These are phyloP conservation scores for Neonectria sp. DNA, from an alignment of 2,329 filamentous ascomycete genomes.

Conservation along the genomic window DNA sequence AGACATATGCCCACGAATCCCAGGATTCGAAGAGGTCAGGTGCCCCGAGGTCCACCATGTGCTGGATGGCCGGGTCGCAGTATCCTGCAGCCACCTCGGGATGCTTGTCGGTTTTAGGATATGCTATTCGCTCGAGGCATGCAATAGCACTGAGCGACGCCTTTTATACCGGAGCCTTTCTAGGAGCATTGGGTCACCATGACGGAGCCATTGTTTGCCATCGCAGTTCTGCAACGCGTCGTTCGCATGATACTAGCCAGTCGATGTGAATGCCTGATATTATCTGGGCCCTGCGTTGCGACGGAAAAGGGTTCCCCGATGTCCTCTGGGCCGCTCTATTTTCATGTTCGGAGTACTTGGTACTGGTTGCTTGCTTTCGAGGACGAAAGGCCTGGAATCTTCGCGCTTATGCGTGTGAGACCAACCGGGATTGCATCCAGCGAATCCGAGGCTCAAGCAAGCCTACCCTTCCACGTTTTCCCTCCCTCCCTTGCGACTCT, in stretches of 20 bases:
- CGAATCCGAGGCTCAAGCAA: slow-evolving; percentile 31
- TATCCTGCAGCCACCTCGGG: slow-evolving; percentile 43
- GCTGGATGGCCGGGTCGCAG: slow-evolving; percentile 27
- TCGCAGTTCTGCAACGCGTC: slow-evolving; percentile 7
- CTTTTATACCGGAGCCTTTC: slow-evolving; percentile 24
- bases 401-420: slow-evolving; percentile 30
- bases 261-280: slow-evolving; percentile 25
- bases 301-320: slow-evolving; percentile 14
- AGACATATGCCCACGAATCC: slow-evolving; percentile 45
- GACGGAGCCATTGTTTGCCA: slow-evolving; percentile 29
- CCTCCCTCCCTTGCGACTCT: slow-evolving; percentile 39
- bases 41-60: slow-evolving; percentile 44
- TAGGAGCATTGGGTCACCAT: slow-evolving; percentile 42
- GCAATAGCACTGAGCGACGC: slow-evolving; percentile 35
- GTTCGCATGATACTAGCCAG: slow-evolving; percentile 10
- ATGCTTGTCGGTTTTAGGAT: slow-evolving; percentile 40
- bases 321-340: neutral
- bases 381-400: slow-evolving; percentile 21
- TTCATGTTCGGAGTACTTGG: slow-evolving; percentile 10
- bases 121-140: slow-evolving; percentile 35
- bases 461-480: slow-evolving; percentile 47
- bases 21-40: slow-evolving; percentile 44
- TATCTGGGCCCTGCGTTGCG: slow-evolving; percentile 16
- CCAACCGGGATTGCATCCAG: slow-evolving; percentile 25
- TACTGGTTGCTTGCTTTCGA: slow-evolving; percentile 11